These are phyloP conservation scores for Epichloe sp. DNA, from an alignment of 2,329 filamentous ascomycete genomes.

Conservation along the genomic window DNA sequence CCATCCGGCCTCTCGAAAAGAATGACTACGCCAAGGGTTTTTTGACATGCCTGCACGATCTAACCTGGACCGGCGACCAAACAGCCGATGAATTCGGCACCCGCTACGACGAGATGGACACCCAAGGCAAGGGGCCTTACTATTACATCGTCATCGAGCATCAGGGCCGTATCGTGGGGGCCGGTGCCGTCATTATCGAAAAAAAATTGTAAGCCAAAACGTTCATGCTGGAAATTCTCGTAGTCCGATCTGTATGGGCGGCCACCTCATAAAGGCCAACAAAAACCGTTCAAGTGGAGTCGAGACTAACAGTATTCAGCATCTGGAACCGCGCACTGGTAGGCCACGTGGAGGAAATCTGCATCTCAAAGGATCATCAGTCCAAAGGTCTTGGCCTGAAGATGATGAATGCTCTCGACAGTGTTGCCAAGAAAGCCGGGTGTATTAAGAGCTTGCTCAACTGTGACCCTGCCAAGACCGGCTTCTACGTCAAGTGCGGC, in stretches of 20 bases:
- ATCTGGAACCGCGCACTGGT: conserved; percentile 56
- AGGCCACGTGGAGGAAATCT: conserved; percentile 77
- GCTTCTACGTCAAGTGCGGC: conserved; percentile 48
- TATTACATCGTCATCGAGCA: conserved; percentile 61
- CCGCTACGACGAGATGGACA: conserved; percentile 48
- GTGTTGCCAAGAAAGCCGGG: conserved; percentile 56
- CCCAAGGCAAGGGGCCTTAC: conserved; percentile 35
- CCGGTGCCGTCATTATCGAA: conserved; percentile 65
- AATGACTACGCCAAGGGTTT: conserved; percentile 59
- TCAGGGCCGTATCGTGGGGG: conserved; percentile 51
- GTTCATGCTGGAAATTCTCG: too few species aligned
- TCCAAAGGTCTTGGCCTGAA: conserved; percentile 66
- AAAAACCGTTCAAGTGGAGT: too few species aligned
- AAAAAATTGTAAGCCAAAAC: conserved; percentile 50
- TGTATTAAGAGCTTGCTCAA: conserved; percentile 76
- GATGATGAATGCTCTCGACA: conserved; percentile 67
- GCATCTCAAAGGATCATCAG: conserved; percentile 65
- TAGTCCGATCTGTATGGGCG: too few species aligned
- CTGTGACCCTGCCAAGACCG: conserved; percentile 64
- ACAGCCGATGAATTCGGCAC: conserved; percentile 51
- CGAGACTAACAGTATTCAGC: conserved; percentile 17
- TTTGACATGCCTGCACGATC: conserved; percentile 59
- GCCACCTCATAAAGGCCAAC: too few species aligned
- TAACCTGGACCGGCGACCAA: conserved; percentile 67
- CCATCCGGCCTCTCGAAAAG: conserved; percentile 54